A percentile compares a stretch with the other conserved stretches of the same genome.
Evolutionary conservation across 352 stramenopile species (phyloP).

Genomic region (Globisporangium recalcitrans): DNA sequence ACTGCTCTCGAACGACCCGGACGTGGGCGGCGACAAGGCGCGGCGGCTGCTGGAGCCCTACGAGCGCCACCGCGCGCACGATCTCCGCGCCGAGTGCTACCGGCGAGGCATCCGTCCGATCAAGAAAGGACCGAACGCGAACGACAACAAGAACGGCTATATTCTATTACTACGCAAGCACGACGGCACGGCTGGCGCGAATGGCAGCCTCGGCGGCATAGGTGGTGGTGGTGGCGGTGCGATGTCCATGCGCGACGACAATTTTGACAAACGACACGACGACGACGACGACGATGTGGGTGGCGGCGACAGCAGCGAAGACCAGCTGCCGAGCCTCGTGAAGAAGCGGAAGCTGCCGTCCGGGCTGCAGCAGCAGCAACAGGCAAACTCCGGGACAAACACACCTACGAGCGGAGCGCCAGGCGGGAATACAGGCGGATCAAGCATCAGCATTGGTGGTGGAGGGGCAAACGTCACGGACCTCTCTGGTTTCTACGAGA

Average conservation of each 20-base stretch:
- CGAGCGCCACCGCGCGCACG: conserved; percentile 67
- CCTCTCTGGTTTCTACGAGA: conserved; percentile 62
- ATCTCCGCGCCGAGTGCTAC: conserved; percentile 77
- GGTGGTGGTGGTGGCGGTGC: background rate
- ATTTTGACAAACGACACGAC: conserved; percentile 12
- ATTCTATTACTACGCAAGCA: conserved; percentile 62
- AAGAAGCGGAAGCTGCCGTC: conserved; percentile 54
- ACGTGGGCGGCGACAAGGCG: conserved; percentile 25
- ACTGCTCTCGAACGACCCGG: conserved; percentile 42
- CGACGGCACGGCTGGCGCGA: conserved; percentile 27
- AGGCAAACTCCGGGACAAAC: conserved; percentile 8
- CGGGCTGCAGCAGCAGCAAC: conserved; percentile 13
- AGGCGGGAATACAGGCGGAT: background rate
- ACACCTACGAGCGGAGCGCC: conserved; percentile 7
- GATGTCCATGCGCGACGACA: conserved; percentile 13
- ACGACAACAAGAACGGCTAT: conserved; percentile 84
- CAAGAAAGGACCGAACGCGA: conserved; percentile 79
- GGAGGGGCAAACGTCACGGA: conserved; percentile 20
- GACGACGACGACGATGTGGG: conserved; percentile 26
- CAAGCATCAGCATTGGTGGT: background rate
- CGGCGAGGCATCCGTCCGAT: conserved; percentile 64
- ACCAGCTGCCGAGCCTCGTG: conserved; percentile 15
- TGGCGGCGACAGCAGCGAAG: conserved; percentile 17
- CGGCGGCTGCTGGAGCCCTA: conserved; percentile 62
- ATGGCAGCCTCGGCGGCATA: conserved; percentile 10